A percentile compares a stretch with the other conserved stretches of the same genome.
These are phyloP conservation scores for Beauveria pseudobassiana DNA, from an alignment of 2,329 filamentous ascomycete species.

Conservation along the genomic window DNA sequence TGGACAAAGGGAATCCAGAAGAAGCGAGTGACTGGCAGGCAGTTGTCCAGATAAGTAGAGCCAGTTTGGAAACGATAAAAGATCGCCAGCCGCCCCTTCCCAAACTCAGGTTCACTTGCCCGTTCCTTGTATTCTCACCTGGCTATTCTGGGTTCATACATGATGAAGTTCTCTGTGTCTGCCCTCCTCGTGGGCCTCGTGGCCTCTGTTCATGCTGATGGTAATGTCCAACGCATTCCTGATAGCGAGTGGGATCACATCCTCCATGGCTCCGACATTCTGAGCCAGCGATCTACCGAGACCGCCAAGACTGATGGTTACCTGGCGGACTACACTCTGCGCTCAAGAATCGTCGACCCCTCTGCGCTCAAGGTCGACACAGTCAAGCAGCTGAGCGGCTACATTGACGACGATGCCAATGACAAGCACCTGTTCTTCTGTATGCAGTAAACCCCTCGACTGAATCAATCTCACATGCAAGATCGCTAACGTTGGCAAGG, in stretches of 20 bases:
- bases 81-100: not conserved
- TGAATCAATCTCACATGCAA: not conserved
- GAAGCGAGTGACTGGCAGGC: not conserved
- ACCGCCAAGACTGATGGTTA: constrained; percentile 79
- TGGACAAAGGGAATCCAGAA: not conserved
- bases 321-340: constrained; percentile 78
- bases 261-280: constrained; percentile 76
- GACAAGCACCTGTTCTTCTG: constrained; percentile 98
- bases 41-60: not conserved
- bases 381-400: constrained; percentile 97
- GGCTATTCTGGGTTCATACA: not conserved
- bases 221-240: constrained; percentile 72
- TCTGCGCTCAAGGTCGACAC: constrained; percentile 75
- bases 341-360: constrained; percentile 87
- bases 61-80: not conserved
- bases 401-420: constrained; percentile 90
- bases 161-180: constrained; percentile 7
- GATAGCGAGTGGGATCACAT: constrained; percentile 88
- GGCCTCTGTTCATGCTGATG: constrained; percentile 57
- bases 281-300: constrained; percentile 44
- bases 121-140: not conserved
- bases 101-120: too few relatives aligned
- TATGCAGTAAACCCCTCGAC: not conserved
- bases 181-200: constrained; percentile 5
- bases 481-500: constrained; percentile 23